Evolutionary conservation across 306 rosid genomes (phyloP), one percentile per base, ranked within the genome.

Genomic region (Sechiopsis laciniata): DNA sequence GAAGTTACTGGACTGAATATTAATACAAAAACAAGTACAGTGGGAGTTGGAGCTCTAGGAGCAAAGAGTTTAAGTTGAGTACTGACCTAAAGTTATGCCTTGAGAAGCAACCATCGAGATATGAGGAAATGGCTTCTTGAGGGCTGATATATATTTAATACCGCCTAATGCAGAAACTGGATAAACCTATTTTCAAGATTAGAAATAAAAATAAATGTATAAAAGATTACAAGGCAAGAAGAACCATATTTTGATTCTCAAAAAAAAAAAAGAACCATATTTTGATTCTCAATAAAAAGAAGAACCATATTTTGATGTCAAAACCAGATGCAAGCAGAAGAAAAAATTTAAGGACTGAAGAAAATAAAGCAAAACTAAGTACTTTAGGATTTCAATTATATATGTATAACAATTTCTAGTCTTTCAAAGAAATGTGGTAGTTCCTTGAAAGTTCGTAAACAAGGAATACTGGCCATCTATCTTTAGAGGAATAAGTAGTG

Each of bases 161-260:
- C 98, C 96, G 40, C 96, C 96, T 58, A 92, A 83, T 66, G 87
- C 89, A n/a, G 98, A 92, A 82, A 88, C 93, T 60, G 98, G 96
- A 84, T 88, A 90, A 64, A 92, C 79, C 98, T 92, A 82, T 70
- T 77, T 61, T 78, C 77, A 71, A 77, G 75, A 72, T 73, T 76
- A 72, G 78, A 69, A 79, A 32, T 37, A 51, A 58, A 76, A 50
- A 52, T 52, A 78, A 11, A 74, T n/a, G 74, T 22, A 72, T 55
- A 35, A 24, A 14, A 35, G 67, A 53, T 21, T 67, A 60, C 17
- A 65, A 45, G 62, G 59, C 37, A 42, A 42, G 48, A 20, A 51
- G 54, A 69, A 55, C 16, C 40, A 35, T 35, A 35, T 35, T 35
- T 35, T 35, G 40, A 35, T 35, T 3, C 4, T 5, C 60, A 66